These are phyloP conservation scores for Pestalotiopsis sp. DNA, from an alignment of 2,329 filamentous ascomycete genomes.

Conservation along the genomic window DNA sequence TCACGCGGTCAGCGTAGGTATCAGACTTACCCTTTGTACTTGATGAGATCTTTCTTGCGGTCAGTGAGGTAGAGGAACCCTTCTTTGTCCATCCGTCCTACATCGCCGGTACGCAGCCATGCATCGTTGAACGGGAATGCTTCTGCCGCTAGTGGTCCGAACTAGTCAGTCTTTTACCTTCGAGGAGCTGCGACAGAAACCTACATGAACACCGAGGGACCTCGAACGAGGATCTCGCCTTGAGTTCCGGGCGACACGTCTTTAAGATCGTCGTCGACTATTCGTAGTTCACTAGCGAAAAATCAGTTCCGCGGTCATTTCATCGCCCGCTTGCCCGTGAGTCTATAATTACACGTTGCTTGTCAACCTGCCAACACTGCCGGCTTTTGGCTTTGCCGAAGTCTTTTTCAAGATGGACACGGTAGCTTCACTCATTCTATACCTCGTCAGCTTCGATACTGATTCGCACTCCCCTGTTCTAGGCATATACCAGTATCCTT, in stretches of 20 bases:
- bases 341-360: constrained; percentile 56
- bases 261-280: constrained; percentile 57
- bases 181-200: neutral
- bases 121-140: constrained; percentile 39
- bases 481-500: constrained; percentile 21
- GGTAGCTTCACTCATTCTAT: constrained; percentile 22
- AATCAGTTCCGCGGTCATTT: neutral
- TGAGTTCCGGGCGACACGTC: constrained; percentile 47
- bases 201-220: constrained; percentile 68
- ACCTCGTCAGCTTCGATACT: neutral
- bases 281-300: constrained; percentile 20
- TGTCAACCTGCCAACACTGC: constrained; percentile 54
- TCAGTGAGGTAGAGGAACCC: constrained; percentile 74
- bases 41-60: constrained; percentile 61
- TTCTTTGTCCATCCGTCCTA: constrained; percentile 63
- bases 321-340: neutral
- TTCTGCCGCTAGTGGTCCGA: constrained; percentile 39
- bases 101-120: constrained; percentile 77
- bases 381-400: constrained; percentile 24
- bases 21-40: constrained; percentile 39
- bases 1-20: neutral
- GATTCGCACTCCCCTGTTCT: neutral
- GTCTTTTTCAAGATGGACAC: constrained; percentile 20
- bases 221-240: constrained; percentile 63
- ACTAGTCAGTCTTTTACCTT: neutral